phyloP scores from a whole-genome alignment of 2,329 filamentous ascomycete species.

The Aspergillus tubingensis region DNA sequence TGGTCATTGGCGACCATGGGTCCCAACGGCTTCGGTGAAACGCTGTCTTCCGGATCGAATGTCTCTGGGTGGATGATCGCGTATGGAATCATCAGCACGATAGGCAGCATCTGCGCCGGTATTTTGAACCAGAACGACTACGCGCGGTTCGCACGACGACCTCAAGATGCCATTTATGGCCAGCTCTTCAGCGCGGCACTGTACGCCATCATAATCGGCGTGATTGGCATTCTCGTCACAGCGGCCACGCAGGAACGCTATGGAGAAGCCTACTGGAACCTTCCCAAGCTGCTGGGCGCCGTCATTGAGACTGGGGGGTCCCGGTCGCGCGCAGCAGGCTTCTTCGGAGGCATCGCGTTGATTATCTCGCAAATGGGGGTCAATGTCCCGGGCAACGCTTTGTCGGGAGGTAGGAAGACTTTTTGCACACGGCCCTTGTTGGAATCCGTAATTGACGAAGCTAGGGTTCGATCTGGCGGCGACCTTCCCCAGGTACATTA shows the following conservation, averaged over 20 bases:
- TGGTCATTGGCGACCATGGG: conserved; percentile 52
- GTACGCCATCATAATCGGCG: conserved; percentile 24
- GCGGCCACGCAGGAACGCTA: conserved; percentile 31
- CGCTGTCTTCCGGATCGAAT: not conserved
- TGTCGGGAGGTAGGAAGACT: conserved; percentile 11
- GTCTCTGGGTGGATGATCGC: conserved; percentile 27
- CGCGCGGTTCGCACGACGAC: conserved; percentile 29
- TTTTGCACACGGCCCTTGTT: not conserved
- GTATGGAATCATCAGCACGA: conserved; percentile 33
- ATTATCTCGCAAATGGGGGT: conserved; percentile 29
- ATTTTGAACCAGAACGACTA: conserved; percentile 38
- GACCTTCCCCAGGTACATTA: conserved; percentile 56
- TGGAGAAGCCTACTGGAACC: conserved; percentile 29
- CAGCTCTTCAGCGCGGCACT: conserved; percentile 28
- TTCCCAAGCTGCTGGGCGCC: conserved; percentile 26
- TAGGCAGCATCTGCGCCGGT: conserved; percentile 34
- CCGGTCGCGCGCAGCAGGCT: conserved; percentile 25
- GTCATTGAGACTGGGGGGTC: conserved; percentile 25
- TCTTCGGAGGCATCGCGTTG: conserved; percentile 27
- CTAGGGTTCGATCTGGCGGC: conserved; percentile 50
- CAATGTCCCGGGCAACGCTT: conserved; percentile 28
- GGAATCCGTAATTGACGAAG: not conserved
- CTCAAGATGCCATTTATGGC: conserved; percentile 25
- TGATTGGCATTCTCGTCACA: conserved; percentile 34
- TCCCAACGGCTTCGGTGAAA: conserved; percentile 25